A percentile compares a stretch with the other conserved stretches of the same genome.
phyloP scores from a whole-genome alignment of 768 basidiomycete genomes.

The Boletales sp. region DNA sequence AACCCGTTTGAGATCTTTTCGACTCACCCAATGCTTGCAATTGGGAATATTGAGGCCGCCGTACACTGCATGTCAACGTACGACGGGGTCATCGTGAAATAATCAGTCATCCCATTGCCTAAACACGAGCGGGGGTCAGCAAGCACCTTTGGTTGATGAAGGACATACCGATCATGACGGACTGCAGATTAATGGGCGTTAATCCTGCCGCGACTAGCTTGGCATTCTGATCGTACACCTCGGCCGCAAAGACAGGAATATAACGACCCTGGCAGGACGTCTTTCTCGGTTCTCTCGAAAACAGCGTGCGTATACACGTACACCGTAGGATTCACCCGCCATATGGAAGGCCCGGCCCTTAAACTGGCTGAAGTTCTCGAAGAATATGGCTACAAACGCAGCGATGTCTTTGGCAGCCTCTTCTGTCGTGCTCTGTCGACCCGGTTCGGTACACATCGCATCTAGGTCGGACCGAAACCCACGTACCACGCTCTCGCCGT shows the following conservation, averaged over 20 bases:
- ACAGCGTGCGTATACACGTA: conserved; percentile 10
- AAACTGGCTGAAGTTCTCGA: conserved; percentile 69
- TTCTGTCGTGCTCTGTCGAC: conserved; percentile 52
- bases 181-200: conserved; percentile 48
- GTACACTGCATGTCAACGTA: conserved; percentile 58
- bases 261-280: conserved; percentile 42
- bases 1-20: not conserved
- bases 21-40: conserved; percentile 34
- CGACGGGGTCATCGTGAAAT: conserved; percentile 34
- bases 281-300: not conserved
- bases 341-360: conserved; percentile 63
- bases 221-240: conserved; percentile 47
- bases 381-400: conserved; percentile 68
- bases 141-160: no score
- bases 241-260: conserved; percentile 47
- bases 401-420: conserved; percentile 70
- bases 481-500: conserved; percentile 38
- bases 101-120: conserved; percentile 48
- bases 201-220: conserved; percentile 39
- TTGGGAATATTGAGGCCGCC: conserved; percentile 43
- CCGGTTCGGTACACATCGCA: not conserved
- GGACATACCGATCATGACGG: conserved; percentile 45
- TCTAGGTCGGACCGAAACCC: conserved; percentile 1
- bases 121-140: not conserved
- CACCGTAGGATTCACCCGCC: conserved; percentile 56